A percentile compares a stretch with the other conserved stretches of the same genome.
Conservation (phyloP, 2,329 filamentous ascomycete species). For the Colletotrichum sp. region DNA sequence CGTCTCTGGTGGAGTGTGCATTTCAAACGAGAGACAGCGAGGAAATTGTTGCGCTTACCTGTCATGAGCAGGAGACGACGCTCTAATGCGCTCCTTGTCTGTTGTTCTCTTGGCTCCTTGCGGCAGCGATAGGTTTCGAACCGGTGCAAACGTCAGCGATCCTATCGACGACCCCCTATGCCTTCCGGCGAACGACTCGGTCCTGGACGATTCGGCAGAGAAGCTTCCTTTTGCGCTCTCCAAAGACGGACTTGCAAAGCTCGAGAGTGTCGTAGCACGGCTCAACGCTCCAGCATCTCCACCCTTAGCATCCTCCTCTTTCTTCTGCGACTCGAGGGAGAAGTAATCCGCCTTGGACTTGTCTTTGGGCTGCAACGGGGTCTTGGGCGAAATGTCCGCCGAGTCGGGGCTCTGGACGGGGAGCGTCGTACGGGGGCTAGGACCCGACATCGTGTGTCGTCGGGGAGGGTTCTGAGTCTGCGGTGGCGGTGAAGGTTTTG, state of each 20-base stretch:
- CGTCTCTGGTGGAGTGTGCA: background rate
- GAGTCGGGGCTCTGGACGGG: conserved; percentile 40
- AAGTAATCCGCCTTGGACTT: conserved; percentile 31
- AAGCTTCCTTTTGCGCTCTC: conserved; percentile 4
- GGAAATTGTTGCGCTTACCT: conserved; percentile 43
- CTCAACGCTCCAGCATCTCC: background rate
- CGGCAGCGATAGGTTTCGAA: conserved; percentile 48
- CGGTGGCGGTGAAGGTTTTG: background rate
- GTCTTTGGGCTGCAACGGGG: conserved; percentile 27
- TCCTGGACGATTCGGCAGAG: conserved; percentile 1
- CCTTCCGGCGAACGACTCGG: background rate
- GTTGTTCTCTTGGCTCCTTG: conserved; percentile 53
- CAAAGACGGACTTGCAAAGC: conserved; percentile 6
- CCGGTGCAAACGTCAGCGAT: conserved; percentile 52
- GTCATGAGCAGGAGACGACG: conserved; percentile 52
- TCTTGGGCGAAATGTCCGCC: conserved; percentile 46
- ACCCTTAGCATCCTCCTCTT: background rate
- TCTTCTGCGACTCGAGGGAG: conserved; percentile 9
- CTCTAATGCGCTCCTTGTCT: conserved; percentile 45
- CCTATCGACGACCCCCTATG: conserved; percentile 47
- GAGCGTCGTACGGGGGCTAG: conserved; percentile 26
- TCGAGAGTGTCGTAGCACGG: conserved; percentile 14
- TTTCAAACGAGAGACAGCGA: background rate
- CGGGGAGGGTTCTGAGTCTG: background rate
- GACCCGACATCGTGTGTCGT: conserved; percentile 14